phyloP scores from a whole-genome alignment of 1,139 yeast genomes.

The Casaregolazyma lundiana region DNA sequence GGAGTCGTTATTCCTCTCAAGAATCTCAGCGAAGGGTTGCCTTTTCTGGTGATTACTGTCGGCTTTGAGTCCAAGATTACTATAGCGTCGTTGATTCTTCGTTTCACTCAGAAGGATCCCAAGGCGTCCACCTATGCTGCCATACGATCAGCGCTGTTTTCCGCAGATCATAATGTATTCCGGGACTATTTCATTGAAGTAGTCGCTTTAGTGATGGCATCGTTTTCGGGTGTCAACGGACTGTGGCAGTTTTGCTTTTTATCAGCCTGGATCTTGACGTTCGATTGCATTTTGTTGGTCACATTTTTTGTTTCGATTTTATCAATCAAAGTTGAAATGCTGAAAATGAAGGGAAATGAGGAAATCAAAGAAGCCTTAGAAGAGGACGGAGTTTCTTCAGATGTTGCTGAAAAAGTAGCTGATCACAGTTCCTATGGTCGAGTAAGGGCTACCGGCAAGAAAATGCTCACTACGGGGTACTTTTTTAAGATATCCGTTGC shows the following conservation, averaged over 20 bases:
- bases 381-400: constrained; percentile 82
- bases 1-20: constrained; percentile 59
- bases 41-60: constrained; percentile 86
- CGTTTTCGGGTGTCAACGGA: constrained; percentile 58
- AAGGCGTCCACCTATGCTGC: constrained; percentile 36
- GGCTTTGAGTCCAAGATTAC: constrained; percentile 88
- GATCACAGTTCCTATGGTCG: constrained; percentile 31
- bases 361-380: constrained; percentile 77
- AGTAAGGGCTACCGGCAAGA: constrained; percentile 14
- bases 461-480: constrained; percentile 41
- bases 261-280: constrained; percentile 65
- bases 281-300: constrained; percentile 68
- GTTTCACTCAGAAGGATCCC: constrained; percentile 23
- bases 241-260: constrained; percentile 79
- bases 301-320: constrained; percentile 85
- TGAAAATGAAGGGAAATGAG: constrained; percentile 80
- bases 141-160: constrained; percentile 54
- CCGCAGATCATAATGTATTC: constrained; percentile 64
- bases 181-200: constrained; percentile 79
- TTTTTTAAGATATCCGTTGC: constrained; percentile 63
- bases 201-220: constrained; percentile 65
- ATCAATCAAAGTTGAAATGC: constrained; percentile 85
- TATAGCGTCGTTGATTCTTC: constrained; percentile 61
- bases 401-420: constrained; percentile 69
- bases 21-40: constrained; percentile 85